Conservation (phyloP, 176 grass and related monocot genomes). For the Triticum dicoccoides region DNA sequence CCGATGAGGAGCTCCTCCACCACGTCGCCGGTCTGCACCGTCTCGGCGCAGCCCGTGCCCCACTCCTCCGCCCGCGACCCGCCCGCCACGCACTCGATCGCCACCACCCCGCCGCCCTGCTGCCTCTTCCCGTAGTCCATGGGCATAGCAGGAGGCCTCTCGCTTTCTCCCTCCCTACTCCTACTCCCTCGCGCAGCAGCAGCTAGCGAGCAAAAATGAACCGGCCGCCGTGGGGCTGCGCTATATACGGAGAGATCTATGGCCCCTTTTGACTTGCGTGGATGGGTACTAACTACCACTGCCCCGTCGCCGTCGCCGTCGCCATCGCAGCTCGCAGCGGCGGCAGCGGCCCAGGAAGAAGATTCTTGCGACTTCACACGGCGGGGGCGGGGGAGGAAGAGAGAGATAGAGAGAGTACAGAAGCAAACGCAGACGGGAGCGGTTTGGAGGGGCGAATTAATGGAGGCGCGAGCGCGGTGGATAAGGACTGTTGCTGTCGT, state of each 20-base stretch:
- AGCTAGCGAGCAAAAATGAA: neutral
- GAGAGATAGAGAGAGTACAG: too few relatives aligned
- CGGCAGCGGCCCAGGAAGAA: neutral
- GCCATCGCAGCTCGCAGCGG: neutral
- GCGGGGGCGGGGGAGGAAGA: neutral
- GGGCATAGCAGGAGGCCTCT: neutral
- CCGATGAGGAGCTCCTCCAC: conserved; percentile 73
- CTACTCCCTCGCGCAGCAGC: neutral
- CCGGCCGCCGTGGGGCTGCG: neutral
- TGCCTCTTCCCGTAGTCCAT: conserved; percentile 43
- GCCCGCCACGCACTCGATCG: conserved; percentile 84
- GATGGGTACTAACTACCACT: neutral
- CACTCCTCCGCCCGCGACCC: conserved; percentile 77
- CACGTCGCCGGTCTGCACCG: conserved; percentile 77
- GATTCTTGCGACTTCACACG: conserved; percentile 13
- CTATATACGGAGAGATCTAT: conserved; percentile 15
- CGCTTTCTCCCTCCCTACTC: neutral
- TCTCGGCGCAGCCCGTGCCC: conserved; percentile 53
- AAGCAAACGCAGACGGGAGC: too few relatives aligned
- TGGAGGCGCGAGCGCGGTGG: neutral
- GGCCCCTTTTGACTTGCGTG: conserved; percentile 8
- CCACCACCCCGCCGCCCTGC: conserved; percentile 46
- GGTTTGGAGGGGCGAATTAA: neutral
- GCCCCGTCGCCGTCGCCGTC: conserved; percentile 11
- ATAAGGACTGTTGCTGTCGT: neutral